phyloP scores from a whole-genome alignment of 495 filamentous ascomycete genomes.

The Neurospora sublineolata region DNA sequence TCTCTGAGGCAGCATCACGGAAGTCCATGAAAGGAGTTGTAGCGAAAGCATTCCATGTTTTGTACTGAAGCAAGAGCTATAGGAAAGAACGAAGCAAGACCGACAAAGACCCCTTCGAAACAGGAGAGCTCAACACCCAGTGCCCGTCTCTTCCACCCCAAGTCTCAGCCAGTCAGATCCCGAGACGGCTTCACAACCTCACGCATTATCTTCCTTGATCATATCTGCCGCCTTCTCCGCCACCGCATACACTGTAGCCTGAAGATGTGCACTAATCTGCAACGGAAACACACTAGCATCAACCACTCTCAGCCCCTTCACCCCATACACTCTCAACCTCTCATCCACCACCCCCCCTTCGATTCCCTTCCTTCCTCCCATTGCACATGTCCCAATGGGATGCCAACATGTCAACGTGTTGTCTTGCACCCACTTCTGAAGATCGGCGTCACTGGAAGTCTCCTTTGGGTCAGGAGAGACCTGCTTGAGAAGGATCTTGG shows the following conservation, averaged over 20 bases:
- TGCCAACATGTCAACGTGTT: constrained; percentile 36
- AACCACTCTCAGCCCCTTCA: constrained; percentile 36
- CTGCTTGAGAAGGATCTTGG: constrained; percentile 25
- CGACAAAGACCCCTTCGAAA: not conserved
- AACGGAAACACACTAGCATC: constrained; percentile 44
- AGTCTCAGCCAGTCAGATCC: too few species aligned
- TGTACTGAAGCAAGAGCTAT: not conserved
- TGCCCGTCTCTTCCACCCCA: not conserved
- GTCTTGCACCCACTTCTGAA: constrained; percentile 27
- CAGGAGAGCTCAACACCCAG: not conserved
- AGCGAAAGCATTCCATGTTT: not conserved
- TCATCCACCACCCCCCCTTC: constrained; percentile 38
- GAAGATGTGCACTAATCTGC: constrained; percentile 36
- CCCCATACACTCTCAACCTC: constrained; percentile 39
- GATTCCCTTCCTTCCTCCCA: constrained; percentile 29
- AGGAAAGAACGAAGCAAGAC: not conserved
- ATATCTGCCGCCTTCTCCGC: constrained; percentile 44
- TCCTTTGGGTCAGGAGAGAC: constrained; percentile 24
- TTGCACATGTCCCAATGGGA: constrained; percentile 42
- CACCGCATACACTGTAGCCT: constrained; percentile 42
- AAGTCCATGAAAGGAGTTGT: not conserved
- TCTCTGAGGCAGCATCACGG: not conserved
- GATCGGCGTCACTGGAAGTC: constrained; percentile 20
- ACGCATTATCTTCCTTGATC: constrained; percentile 21
- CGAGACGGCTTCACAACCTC: not conserved